Evolutionary conservation across 768 basidiomycete species (phyloP).

Genomic region (Brasilioporus rufonigricans): DNA sequence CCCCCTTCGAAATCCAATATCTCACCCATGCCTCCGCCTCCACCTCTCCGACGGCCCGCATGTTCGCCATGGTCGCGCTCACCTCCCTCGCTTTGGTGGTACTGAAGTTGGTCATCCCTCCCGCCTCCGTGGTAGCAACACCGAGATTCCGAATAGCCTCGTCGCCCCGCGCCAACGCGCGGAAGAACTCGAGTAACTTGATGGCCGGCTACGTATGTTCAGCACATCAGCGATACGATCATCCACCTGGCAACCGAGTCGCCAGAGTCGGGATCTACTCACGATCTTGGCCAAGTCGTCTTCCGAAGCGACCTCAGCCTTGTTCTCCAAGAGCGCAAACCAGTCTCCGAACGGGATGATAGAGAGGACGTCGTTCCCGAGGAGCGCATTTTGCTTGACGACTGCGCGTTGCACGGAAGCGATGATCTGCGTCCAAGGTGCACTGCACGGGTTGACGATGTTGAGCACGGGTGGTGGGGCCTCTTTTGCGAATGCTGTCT

Average conservation of each 20-base stretch:
- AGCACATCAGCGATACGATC: background rate
- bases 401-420: slow-evolving; percentile 17
- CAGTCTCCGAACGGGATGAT: slow-evolving; percentile 36
- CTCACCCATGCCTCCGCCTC: slow-evolving; percentile 26
- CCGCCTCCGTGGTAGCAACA: slow-evolving; percentile 10
- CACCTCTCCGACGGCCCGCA: slow-evolving; percentile 22
- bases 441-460: slow-evolving; percentile 38
- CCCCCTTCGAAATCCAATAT: slow-evolving; percentile 24
- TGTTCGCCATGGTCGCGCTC: slow-evolving; percentile 24
- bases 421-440: slow-evolving; percentile 34
- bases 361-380: slow-evolving; percentile 18
- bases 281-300: too few relatives aligned
- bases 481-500: slow-evolving; percentile 22
- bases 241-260: too few relatives aligned
- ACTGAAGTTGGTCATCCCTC: slow-evolving; percentile 20
- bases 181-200: slow-evolving; percentile 34
- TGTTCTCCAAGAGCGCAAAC: slow-evolving; percentile 29
- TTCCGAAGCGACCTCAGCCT: slow-evolving; percentile 16
- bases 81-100: slow-evolving; percentile 12
- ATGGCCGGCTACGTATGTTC: slow-evolving; percentile 29
- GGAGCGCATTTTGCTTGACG: slow-evolving; percentile 7
- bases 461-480: slow-evolving; percentile 25
- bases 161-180: slow-evolving; percentile 35
- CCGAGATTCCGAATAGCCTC: background rate
- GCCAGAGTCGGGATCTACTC: too few relatives aligned